Percentiles rank a stretch among this genome's conserved stretches.
These are phyloP conservation scores for Populus tremula DNA, from an alignment of 345 rosid genomes.

Conservation along the genomic window DNA sequence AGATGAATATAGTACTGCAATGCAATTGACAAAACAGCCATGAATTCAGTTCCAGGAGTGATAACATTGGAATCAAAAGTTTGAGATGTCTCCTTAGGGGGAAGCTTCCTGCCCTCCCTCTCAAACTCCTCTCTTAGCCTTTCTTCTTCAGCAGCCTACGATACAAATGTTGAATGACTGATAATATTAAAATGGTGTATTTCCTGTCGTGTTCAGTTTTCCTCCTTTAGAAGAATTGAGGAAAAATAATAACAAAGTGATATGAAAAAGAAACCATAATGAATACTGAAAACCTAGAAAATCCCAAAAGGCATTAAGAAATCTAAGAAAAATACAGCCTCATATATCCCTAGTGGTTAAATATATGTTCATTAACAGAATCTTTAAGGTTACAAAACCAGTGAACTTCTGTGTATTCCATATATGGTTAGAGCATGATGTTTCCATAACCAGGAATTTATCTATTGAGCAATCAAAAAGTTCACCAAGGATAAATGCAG, in stretches of 20 bases:
- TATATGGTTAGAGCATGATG: background rate
- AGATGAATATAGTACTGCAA: slow-evolving; percentile 82
- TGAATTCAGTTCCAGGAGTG: slow-evolving; percentile 94
- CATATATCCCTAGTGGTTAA: background rate
- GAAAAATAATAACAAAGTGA: background rate
- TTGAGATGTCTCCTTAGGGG: slow-evolving; percentile 69
- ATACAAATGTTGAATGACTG: slow-evolving; percentile 9
- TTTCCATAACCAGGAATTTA: background rate
- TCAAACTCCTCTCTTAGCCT: slow-evolving; percentile 71
- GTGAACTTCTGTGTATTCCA: background rate
- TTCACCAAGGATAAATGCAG: background rate
- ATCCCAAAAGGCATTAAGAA: background rate
- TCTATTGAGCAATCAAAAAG: background rate
- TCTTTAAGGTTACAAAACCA: background rate
- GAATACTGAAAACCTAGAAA: background rate
- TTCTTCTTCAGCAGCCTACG: slow-evolving; percentile 86
- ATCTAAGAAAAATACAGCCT: background rate
- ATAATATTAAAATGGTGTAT: background rate
- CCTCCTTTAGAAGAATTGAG: background rate
- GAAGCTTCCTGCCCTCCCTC: slow-evolving; percentile 76
- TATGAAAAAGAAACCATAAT: background rate
- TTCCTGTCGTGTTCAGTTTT: background rate
- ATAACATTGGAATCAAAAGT: slow-evolving; percentile 81
- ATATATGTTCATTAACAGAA: background rate
- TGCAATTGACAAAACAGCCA: slow-evolving; percentile 80